phyloP scores from a whole-genome alignment of 371 early-diverging fungal genomes.

The Cokeromyces recurvatus region DNA sequence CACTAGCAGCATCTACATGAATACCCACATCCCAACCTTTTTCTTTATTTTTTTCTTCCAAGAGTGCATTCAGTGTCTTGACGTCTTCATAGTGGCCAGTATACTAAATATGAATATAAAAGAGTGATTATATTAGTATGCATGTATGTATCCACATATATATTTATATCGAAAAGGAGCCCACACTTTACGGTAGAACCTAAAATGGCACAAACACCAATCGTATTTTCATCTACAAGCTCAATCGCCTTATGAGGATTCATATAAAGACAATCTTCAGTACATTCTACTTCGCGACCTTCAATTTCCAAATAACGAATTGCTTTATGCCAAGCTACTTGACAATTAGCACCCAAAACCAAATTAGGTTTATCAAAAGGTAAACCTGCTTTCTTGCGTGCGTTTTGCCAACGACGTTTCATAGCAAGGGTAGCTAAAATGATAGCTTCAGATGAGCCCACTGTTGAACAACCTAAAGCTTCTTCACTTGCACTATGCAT shows the following conservation, averaged over 20 bases:
- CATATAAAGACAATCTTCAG: constrained; percentile 49
- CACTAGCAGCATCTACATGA: constrained; percentile 77
- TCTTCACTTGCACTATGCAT: constrained; percentile 29
- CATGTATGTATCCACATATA: too few species aligned
- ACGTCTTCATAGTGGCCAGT: constrained; percentile 82
- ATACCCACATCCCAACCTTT: constrained; percentile 63
- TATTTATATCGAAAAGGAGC: too few species aligned
- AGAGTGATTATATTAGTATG: not conserved
- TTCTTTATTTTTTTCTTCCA: constrained; percentile 52
- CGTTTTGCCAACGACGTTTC: constrained; percentile 66
- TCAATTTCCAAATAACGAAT: constrained; percentile 63
- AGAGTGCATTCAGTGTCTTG: constrained; percentile 49
- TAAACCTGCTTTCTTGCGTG: constrained; percentile 48
- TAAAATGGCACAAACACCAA: constrained; percentile 65
- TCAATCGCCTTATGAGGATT: constrained; percentile 54
- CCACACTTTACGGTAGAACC: constrained; percentile 66
- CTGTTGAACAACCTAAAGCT: constrained; percentile 58
- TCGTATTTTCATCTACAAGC: constrained; percentile 72
- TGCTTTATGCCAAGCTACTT: constrained; percentile 54
- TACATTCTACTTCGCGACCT: constrained; percentile 48
- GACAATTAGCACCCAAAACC: constrained; percentile 67
- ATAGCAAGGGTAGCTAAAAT: constrained; percentile 68
- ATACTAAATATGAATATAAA: constrained; percentile 41
- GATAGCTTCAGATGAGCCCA: constrained; percentile 73
- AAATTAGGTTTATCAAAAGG: constrained; percentile 64